Conservation (phyloP, 306 rosid species). For the Quercus parvula region DNA sequence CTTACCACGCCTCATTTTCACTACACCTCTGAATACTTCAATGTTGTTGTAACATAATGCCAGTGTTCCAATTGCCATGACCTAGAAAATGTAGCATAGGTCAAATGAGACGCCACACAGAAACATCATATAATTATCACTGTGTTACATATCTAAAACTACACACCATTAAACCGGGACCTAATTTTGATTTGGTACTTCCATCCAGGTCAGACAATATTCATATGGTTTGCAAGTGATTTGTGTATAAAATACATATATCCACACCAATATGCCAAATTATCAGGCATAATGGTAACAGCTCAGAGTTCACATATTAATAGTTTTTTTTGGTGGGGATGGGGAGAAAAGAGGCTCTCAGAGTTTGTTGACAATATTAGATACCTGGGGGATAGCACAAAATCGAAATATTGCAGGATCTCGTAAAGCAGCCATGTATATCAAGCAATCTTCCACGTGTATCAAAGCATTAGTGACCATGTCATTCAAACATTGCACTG, state of each 20-base stretch:
- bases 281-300: constrained; percentile 9
- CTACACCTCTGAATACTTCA: constrained; percentile 91
- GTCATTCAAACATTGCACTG: constrained; percentile 93
- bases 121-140: neutral
- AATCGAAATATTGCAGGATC: constrained; percentile 71
- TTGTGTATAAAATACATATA: neutral
- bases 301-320: neutral
- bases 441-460: constrained; percentile 77
- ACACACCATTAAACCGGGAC: neutral
- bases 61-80: constrained; percentile 96
- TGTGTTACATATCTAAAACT: neutral
- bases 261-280: neutral
- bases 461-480: constrained; percentile 84
- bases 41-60: constrained; percentile 89
- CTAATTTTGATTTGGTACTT: neutral
- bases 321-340: too few species aligned
- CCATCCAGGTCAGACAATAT: neutral
- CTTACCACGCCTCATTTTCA: constrained; percentile 97
- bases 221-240: neutral
- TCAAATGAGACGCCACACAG: constrained; percentile 24
- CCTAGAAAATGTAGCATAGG: constrained; percentile 38
- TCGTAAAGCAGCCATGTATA: constrained; percentile 67
- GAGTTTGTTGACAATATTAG: constrained; percentile 14
- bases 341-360: neutral
- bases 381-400: constrained; percentile 98